A percentile compares a stretch with the other conserved stretches of the same genome.
phyloP scores from a whole-genome alignment of 805 yeast species.

The Candida silvicultrix region DNA sequence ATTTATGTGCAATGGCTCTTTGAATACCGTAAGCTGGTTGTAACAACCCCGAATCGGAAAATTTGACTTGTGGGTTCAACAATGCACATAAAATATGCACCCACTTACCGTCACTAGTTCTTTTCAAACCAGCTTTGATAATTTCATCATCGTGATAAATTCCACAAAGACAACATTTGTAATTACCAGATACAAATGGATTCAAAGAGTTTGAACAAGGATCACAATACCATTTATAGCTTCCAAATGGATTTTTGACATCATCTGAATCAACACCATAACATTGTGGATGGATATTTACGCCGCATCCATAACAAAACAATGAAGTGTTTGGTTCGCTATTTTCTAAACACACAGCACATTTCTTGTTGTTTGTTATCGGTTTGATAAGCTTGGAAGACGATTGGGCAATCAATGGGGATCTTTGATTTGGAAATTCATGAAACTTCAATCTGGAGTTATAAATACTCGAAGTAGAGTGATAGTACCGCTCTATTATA shows the following conservation, averaged over 20 bases:
- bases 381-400: background rate
- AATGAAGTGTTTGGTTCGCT: slow-evolving; percentile 35
- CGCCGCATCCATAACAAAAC: slow-evolving; percentile 59
- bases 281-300: slow-evolving; percentile 65
- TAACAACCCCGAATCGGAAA: slow-evolving; percentile 33
- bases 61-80: slow-evolving; percentile 39
- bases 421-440: slow-evolving; percentile 4
- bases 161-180: slow-evolving; percentile 63
- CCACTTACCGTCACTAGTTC: slow-evolving; percentile 69
- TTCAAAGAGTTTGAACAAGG: slow-evolving; percentile 65
- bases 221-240: slow-evolving; percentile 72
- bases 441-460: slow-evolving; percentile 15
- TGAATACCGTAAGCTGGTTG: slow-evolving; percentile 43
- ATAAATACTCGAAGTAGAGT: slow-evolving; percentile 7
- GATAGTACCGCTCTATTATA: slow-evolving; percentile 11
- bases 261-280: slow-evolving; percentile 41
- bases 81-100: slow-evolving; percentile 70
- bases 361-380: slow-evolving; percentile 25
- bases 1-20: slow-evolving; percentile 19
- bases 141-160: slow-evolving; percentile 8
- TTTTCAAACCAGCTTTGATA: slow-evolving; percentile 55
- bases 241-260: slow-evolving; percentile 9
- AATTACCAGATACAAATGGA: slow-evolving; percentile 50
- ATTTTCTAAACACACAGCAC: slow-evolving; percentile 51
- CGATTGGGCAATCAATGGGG: slow-evolving; percentile 11